A percentile compares a stretch with the other conserved stretches of the same genome.
Conservation (phyloP, 2,329 filamentous ascomycete genomes). For the Epichloe uncinata region DNA sequence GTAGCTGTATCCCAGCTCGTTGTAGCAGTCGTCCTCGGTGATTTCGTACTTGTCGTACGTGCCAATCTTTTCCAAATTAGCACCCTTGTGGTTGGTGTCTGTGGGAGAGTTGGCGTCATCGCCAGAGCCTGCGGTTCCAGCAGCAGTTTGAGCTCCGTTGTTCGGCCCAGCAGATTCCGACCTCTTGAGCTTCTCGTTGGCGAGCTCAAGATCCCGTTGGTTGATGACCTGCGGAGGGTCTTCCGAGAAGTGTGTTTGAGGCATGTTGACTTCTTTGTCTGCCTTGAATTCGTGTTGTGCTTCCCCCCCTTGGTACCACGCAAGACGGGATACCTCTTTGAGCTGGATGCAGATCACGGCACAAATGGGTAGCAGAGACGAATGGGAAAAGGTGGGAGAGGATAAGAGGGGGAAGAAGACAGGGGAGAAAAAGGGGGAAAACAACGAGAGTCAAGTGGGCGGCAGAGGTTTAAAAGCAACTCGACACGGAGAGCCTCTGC, state of each 20-base stretch:
- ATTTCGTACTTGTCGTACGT: slow-evolving; percentile 31
- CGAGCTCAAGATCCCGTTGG: slow-evolving; percentile 20
- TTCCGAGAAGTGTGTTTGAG: slow-evolving; percentile 21
- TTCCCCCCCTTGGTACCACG: neutral
- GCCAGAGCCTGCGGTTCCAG: slow-evolving; percentile 2
- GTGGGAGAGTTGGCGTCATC: slow-evolving; percentile 6
- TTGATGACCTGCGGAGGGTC: slow-evolving; percentile 26
- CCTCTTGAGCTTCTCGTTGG: slow-evolving; percentile 24
- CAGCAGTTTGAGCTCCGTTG: slow-evolving; percentile 1
- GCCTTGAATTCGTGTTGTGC: neutral
- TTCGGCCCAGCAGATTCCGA: slow-evolving; percentile 8
- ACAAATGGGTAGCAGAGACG: neutral
- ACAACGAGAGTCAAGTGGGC: neutral
- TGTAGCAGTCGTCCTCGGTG: slow-evolving; percentile 47
- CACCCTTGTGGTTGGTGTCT: slow-evolving; percentile 20
- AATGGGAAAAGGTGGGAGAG: neutral
- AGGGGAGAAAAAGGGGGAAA: neutral
- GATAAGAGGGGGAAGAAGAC: neutral
- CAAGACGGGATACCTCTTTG: neutral
- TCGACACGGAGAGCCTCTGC: neutral
- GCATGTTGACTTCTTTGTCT: slow-evolving; percentile 11
- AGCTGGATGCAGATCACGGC: neutral
- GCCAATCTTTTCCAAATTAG: slow-evolving; percentile 21
- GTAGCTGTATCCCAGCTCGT: slow-evolving; percentile 51
- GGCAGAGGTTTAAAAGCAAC: neutral